Percentiles rank a stretch among this genome's conserved stretches.
phyloP scores from a whole-genome alignment of 805 yeast species.

The Lachancea quebecensis region DNA sequence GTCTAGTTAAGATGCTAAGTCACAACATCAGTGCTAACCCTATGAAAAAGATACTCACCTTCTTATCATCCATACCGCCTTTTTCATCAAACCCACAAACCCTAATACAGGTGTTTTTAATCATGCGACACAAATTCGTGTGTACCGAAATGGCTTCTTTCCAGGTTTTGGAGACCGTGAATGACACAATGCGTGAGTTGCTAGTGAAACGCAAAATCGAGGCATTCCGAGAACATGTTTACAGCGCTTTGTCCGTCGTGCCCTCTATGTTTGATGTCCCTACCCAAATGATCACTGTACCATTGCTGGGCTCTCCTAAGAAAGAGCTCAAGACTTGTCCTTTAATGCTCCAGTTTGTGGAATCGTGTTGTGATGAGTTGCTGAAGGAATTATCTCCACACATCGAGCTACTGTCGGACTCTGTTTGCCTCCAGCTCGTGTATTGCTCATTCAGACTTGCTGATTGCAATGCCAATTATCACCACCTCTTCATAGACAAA shows the following conservation, averaged over 20 bases:
- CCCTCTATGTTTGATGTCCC: constrained; percentile 14
- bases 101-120: constrained; percentile 51
- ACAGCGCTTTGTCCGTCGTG: constrained; percentile 24
- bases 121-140: constrained; percentile 64
- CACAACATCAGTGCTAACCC: constrained; percentile 77
- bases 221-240: constrained; percentile 63
- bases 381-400: constrained; percentile 21
- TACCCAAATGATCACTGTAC: constrained; percentile 9
- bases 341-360: constrained; percentile 30
- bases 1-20: constrained; percentile 58
- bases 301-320: constrained; percentile 8
- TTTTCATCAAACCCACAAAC: constrained; percentile 32
- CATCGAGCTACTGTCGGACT: constrained; percentile 43
- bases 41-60: constrained; percentile 69
- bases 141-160: constrained; percentile 48
- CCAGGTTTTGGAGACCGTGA: constrained; percentile 15
- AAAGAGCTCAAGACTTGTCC: neutral
- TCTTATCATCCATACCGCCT: constrained; percentile 61
- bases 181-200: constrained; percentile 23
- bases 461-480: constrained; percentile 29
- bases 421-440: constrained; percentile 71
- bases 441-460: constrained; percentile 86
- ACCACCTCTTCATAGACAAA: constrained; percentile 26
- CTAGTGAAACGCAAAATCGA: constrained; percentile 69
- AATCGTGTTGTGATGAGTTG: constrained; percentile 29